Conservation (phyloP, 228 moss, liverwort and hornwort genomes). For the Sphagnum magellanicum region DNA sequence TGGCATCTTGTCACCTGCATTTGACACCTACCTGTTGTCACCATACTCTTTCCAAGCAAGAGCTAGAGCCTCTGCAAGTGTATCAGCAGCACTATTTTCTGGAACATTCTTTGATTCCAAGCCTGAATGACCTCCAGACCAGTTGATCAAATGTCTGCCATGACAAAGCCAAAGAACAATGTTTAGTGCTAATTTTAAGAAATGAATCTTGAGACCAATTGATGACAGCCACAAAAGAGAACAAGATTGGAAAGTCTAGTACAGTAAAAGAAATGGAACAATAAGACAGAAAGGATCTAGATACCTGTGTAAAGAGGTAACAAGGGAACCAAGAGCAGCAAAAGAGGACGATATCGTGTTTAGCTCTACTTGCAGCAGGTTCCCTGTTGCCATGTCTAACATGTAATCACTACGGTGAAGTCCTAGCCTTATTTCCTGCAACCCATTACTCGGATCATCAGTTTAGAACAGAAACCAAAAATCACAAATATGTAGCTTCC, state of each 20-base stretch:
- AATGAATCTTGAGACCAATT: too few species aligned
- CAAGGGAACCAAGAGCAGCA: slow-evolving; percentile 59
- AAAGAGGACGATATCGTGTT: slow-evolving; percentile 94
- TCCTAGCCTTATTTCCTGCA: slow-evolving; percentile 67
- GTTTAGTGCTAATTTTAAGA: too few species aligned
- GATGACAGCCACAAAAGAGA: too few species aligned
- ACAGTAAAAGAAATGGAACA: too few species aligned
- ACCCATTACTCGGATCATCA: too few species aligned
- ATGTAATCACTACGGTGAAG: slow-evolving; percentile 88
- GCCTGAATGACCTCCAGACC: slow-evolving; percentile 19
- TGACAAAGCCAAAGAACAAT: too few species aligned
- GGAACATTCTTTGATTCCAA: slow-evolving; percentile 54
- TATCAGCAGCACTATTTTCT: slow-evolving; percentile 50
- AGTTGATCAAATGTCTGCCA: slow-evolving; percentile 38
- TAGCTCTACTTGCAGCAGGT: slow-evolving; percentile 81
- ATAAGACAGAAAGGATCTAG: not conserved
- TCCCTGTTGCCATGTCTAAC: slow-evolving; percentile 80
- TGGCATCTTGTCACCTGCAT: too few species aligned
- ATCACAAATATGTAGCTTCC: too few species aligned
- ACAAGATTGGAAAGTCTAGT: too few species aligned
- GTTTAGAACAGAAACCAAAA: too few species aligned
- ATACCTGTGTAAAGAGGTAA: slow-evolving; percentile 66
- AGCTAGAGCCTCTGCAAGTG: slow-evolving; percentile 70
- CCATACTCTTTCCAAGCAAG: slow-evolving; percentile 78
- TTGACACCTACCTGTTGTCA: slow-evolving; percentile 26